These are phyloP conservation scores for Exophiala spinifera DNA, from an alignment of 2,329 filamentous ascomycete species.

Conservation along the genomic window DNA sequence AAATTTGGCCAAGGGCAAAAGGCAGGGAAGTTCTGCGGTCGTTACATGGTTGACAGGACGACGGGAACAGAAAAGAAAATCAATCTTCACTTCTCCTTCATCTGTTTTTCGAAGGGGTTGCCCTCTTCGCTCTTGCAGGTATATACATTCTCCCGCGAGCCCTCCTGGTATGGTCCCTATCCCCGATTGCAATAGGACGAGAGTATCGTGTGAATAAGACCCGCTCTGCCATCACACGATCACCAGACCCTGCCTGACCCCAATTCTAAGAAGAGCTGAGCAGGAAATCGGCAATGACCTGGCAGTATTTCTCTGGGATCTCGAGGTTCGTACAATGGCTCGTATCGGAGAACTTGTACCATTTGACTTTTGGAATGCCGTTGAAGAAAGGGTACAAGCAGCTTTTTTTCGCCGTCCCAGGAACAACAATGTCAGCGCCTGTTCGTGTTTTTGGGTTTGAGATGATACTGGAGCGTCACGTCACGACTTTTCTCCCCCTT, in stretches of 20 bases:
- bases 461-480: background rate
- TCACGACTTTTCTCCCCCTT: too few relatives aligned
- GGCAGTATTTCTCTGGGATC: slow-evolving; percentile 37
- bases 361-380: slow-evolving; percentile 40
- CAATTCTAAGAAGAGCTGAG: background rate
- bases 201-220: background rate
- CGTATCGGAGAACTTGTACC: slow-evolving; percentile 34
- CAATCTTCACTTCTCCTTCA: too few relatives aligned
- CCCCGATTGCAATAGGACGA: background rate
- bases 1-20: too few relatives aligned
- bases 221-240: background rate
- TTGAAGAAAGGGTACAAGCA: slow-evolving; percentile 23
- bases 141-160: too few relatives aligned
- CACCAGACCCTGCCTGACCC: too few relatives aligned
- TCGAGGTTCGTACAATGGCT: slow-evolving; percentile 38
- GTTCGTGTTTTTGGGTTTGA: background rate
- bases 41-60: too few relatives aligned
- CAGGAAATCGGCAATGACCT: slow-evolving; percentile 37
- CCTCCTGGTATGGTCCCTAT: too few relatives aligned
- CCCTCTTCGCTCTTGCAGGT: background rate
- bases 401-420: background rate
- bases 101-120: too few relatives aligned
- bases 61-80: too few relatives aligned
- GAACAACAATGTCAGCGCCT: background rate
- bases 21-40: too few relatives aligned